phyloP scores from a whole-genome alignment of 2,329 filamentous ascomycete species.

The Hypoxylon sp. region DNA sequence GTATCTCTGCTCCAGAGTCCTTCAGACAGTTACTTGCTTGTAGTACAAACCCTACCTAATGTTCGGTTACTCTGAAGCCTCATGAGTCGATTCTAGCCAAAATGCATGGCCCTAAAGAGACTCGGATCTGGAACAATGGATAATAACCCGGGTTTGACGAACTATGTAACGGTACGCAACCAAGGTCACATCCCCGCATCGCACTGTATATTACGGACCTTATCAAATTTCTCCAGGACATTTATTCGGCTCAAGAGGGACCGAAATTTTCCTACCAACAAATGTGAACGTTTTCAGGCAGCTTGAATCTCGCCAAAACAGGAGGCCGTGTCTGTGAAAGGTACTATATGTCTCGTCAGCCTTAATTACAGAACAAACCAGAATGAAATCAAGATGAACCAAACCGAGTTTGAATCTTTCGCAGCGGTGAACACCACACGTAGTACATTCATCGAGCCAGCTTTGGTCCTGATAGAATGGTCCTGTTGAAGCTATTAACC shows the following conservation, averaged over 20 bases:
- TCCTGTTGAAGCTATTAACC: constrained; percentile 21
- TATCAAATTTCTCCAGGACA: constrained; percentile 10
- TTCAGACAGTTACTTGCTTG: too few relatives aligned
- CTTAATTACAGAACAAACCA: neutral
- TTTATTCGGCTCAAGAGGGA: constrained; percentile 32
- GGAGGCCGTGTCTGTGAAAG: neutral
- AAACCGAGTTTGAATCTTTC: neutral
- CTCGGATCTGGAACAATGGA: constrained; percentile 26
- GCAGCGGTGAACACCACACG: neutral
- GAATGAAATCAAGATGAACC: neutral
- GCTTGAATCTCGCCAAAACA: neutral
- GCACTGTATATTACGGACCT: constrained; percentile 7
- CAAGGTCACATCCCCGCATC: constrained; percentile 30
- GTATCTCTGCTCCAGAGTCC: neutral
- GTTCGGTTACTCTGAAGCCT: neutral
- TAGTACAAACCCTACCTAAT: neutral
- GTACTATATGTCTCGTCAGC: neutral
- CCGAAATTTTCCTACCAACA: constrained; percentile 22
- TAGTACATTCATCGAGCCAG: neutral
- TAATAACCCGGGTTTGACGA: constrained; percentile 26
- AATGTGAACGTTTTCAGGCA: neutral
- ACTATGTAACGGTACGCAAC: constrained; percentile 31
- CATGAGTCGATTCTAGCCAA: constrained; percentile 2
- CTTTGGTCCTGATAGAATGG: constrained; percentile 21
- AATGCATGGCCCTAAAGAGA: constrained; percentile 12